These are phyloP conservation scores for Pelargonium australe DNA, from an alignment of 441 rosid genomes.

Conservation along the genomic window DNA sequence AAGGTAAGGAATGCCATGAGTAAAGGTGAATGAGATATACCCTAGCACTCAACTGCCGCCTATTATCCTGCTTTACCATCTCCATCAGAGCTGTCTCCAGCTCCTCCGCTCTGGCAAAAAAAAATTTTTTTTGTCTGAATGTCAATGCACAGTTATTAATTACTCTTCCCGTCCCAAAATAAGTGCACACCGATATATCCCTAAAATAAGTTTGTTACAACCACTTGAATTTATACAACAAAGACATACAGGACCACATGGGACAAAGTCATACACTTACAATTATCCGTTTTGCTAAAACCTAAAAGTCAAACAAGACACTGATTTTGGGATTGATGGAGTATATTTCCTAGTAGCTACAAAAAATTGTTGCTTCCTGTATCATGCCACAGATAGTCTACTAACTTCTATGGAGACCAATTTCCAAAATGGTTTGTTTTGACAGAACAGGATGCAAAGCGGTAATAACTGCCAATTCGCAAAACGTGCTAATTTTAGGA, in stretches of 20 bases:
- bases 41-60: conserved; percentile 84
- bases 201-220: too few relatives aligned
- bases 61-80: conserved; percentile 92
- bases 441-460: background rate
- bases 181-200: background rate
- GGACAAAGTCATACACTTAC: too few relatives aligned
- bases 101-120: conserved; percentile 74
- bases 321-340: too few relatives aligned
- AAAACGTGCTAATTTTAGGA: too few relatives aligned
- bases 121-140: conserved; percentile 1
- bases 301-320: too few relatives aligned
- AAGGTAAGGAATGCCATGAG: background rate
- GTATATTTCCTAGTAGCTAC: background rate
- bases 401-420: background rate
- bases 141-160: background rate
- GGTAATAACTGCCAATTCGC: too few relatives aligned
- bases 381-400: background rate
- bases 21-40: conserved; percentile 32
- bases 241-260: too few relatives aligned
- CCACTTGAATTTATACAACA: too few relatives aligned
- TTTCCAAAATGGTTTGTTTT: background rate
- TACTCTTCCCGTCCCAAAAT: background rate
- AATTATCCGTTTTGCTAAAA: too few relatives aligned
- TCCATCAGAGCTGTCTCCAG: conserved; percentile 98
- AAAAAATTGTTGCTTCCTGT: background rate